Evolutionary conservation across 148 eudicot species (phyloP), one percentile per base, ranked within the genome.

Genomic region (Fallopia convolvulus): DNA sequence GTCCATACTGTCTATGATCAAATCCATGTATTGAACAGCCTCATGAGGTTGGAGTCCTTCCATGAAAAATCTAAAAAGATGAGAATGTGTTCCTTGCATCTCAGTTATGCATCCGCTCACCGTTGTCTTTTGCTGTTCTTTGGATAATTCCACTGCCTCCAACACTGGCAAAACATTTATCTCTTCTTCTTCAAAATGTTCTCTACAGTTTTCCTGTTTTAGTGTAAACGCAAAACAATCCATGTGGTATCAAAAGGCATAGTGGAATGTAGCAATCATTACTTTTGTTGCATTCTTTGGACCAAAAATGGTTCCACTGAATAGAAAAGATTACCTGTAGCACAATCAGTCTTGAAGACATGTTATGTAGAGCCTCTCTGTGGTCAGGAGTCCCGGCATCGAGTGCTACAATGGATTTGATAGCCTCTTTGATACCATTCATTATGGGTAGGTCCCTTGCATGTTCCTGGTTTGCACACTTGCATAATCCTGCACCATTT

Each of bases 161-260:
- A 94, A 78, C 76, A 89, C 42, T 9, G 99, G 93, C 70, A 94
- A 79, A 36, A 92, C 79, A 41, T 85, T 85, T 66, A 70, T 84
- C 82, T 92, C 99, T 79, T 94, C 97, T 85, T 88, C 92, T 63
- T 87, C 86, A 85, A 94, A 94, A 81, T 94, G 99, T 72, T 91
- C 79, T 61, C 79, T 87, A 80, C 96, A 88, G 50, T 89, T 83
- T 33, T 83, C 88, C 99, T 94, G 89, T 72, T 76, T 70, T 23
- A 58, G 17, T 61, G 46, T 36, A 68, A 36, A 68, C 17, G 72
- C 42, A 32, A 33, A 72, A 23, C 49, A 72, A 33, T 42, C 52
- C 75, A 72, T 72, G 75, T 72, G 75, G 33, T 72, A 4, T 65
- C 65, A 61, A 79, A 36, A 42, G 32, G n/a, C 30, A 40, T 10